Conservation (phyloP, 108 stramenopile species). For the Cyclotella choctawhatcheeana region DNA sequence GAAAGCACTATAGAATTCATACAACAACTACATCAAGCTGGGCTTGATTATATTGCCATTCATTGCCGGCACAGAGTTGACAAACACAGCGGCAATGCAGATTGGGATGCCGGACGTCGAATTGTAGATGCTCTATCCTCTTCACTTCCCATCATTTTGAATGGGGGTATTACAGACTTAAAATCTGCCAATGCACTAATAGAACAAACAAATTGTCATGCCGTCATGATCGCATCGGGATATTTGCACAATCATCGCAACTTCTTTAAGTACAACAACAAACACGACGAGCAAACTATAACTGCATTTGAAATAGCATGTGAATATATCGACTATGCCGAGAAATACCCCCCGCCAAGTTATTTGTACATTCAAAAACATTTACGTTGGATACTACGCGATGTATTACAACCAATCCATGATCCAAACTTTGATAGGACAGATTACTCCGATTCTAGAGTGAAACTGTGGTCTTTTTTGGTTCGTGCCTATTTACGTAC, state of each 20-base stretch:
- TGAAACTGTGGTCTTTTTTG: constrained; percentile 61
- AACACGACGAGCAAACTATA: neutral
- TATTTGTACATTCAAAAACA: constrained; percentile 66
- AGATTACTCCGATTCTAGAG: constrained; percentile 51
- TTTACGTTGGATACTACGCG: constrained; percentile 69
- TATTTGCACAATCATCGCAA: constrained; percentile 50
- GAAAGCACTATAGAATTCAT: constrained; percentile 51
- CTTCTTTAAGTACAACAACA: constrained; percentile 14
- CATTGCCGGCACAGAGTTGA: constrained; percentile 56
- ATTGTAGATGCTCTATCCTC: constrained; percentile 43
- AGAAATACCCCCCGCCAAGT: constrained; percentile 58
- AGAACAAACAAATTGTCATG: constrained; percentile 50
- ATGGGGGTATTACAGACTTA: constrained; percentile 42
- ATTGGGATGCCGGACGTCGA: constrained; percentile 44
- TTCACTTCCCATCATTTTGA: constrained; percentile 47
- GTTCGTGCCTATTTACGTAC: constrained; percentile 58
- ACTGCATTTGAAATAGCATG: constrained; percentile 43
- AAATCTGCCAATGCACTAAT: constrained; percentile 26
- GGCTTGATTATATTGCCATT: constrained; percentile 52
- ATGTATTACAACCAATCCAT: constrained; percentile 42
- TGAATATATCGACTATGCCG: constrained; percentile 57
- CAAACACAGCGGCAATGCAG: constrained; percentile 50
- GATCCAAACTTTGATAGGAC: constrained; percentile 27
- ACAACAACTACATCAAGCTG: constrained; percentile 38
- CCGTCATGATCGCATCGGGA: constrained; percentile 59